These are phyloP conservation scores for Fusarium dlaminii DNA, from an alignment of 2,329 filamentous ascomycete genomes.

Conservation along the genomic window DNA sequence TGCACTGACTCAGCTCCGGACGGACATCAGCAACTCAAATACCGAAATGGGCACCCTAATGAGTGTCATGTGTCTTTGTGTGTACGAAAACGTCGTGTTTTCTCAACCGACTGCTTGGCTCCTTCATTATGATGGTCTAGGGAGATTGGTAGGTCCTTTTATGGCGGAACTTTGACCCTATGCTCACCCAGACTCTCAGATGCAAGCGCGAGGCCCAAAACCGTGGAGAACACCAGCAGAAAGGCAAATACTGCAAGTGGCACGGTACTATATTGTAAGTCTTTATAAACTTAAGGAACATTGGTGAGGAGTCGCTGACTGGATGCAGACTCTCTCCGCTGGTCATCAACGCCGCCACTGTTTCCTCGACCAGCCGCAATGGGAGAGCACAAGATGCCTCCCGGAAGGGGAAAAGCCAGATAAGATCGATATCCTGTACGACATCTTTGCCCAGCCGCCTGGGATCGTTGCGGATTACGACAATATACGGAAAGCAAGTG, in stretches of 20 bases:
- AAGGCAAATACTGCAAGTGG: constrained; percentile 6
- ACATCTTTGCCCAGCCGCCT: constrained; percentile 8
- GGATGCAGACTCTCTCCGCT: constrained; percentile 11
- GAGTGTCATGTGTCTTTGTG: constrained; percentile 19
- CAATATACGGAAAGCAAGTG: neutral
- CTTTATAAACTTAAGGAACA: rapidly evolving
- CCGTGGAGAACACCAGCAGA: neutral
- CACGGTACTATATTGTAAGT: constrained; percentile 15
- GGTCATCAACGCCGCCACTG: constrained; percentile 18
- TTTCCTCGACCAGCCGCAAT: constrained; percentile 25
- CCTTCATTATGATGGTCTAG: constrained; percentile 21
- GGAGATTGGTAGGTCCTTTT: neutral
- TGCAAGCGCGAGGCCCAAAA: constrained; percentile 20
- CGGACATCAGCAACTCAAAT: neutral
- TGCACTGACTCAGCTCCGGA: constrained; percentile 12
- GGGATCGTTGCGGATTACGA: constrained; percentile 7
- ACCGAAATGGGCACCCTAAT: constrained; percentile 9
- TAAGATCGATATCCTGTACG: neutral
- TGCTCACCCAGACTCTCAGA: neutral
- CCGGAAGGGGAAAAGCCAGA: neutral
- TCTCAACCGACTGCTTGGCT: constrained; percentile 26
- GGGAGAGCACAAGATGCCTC: neutral
- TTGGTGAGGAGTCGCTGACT: neutral
- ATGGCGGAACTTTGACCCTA: neutral
- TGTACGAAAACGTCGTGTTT: constrained; percentile 18